Conservation (phyloP, 2,329 filamentous ascomycete species). For the Clonostachys byssicola region DNA sequence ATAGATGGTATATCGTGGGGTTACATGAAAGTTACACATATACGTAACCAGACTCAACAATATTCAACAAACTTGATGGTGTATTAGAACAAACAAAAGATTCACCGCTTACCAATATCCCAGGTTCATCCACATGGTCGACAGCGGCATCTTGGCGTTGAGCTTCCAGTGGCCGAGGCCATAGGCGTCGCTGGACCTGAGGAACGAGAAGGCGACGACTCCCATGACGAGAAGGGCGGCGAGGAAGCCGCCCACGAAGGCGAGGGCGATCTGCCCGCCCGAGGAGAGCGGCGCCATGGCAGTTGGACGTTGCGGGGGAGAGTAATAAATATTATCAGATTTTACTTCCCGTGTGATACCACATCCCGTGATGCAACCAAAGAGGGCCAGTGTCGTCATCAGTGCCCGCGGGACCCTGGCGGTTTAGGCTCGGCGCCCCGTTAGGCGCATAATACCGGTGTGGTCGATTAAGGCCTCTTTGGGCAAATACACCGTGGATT, state of each 20-base stretch:
- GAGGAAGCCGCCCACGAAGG: slow-evolving; percentile 17
- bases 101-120: slow-evolving; percentile 47
- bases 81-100: background rate
- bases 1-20: too few species aligned
- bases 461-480: too few species aligned
- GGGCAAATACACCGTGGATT: too few species aligned
- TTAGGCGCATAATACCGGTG: too few species aligned
- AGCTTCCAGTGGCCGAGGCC: slow-evolving; percentile 52
- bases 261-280: slow-evolving; percentile 15
- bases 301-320: background rate
- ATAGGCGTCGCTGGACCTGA: slow-evolving; percentile 30
- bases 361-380: background rate
- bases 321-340: background rate
- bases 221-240: slow-evolving; percentile 8
- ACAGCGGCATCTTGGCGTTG: slow-evolving; percentile 39
- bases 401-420: background rate
- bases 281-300: background rate
- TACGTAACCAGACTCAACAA: background rate
- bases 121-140: slow-evolving; percentile 61
- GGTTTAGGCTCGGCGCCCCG: background rate
- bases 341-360: slow-evolving; percentile 1
- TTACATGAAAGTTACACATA: too few species aligned
- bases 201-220: slow-evolving; percentile 7
- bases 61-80: background rate
- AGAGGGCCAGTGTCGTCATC: background rate